Base-by-base conservation (phyloP, 768 basidiomycete species). In the Lyophyllum decastes region DNA sequence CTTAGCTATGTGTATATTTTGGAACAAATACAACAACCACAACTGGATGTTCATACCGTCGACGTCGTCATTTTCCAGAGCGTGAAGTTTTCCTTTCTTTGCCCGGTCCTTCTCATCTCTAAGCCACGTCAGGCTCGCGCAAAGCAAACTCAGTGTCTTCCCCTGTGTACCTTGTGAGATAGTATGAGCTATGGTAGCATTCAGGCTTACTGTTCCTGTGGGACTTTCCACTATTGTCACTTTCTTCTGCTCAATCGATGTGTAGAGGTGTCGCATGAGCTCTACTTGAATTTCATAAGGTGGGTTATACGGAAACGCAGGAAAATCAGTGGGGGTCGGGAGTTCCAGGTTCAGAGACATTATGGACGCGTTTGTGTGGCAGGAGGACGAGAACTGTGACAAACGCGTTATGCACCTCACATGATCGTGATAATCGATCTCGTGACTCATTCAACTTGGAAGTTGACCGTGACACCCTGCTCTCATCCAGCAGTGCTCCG, bases 161-260 rank as follows among this genome's bases (percentile, higher is more conserved):
- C 24, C 35, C 35, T 38, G 35, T 16, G 14, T 38, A 38, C 35
- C 9, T 4, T 38, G n/a, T 7, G n/a, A 41, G 40, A 19, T 4
- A 41, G 40, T 4, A n/a, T 27, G 5, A 54, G 56, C 25, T 30
- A 19, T 16, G 49, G 9, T 38, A 4, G 40, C 8, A 11, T 22
- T 50, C 11, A 34, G 43, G 66, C 83, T 70, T 57, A 92, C 93
- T 24, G 93, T 95, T 64, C 93, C 94, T 0, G 94, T 95, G 0
- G 94, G 94, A 62, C 89, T 92, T 71, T 95, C 93, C 27, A 95
- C 81, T 49, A 98, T 88, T 1, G 93, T 83, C 17, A 97, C 83
- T 61, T 86, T 85, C 45, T 76, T 76, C n/a, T 75, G 62, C 69
- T 95, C 93, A 45, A 97, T 89, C 0, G 89, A 80, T 6, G 79